Conservation (phyloP, 2,329 filamentous ascomycete genomes). For the Dactylonectria estremocensis region DNA sequence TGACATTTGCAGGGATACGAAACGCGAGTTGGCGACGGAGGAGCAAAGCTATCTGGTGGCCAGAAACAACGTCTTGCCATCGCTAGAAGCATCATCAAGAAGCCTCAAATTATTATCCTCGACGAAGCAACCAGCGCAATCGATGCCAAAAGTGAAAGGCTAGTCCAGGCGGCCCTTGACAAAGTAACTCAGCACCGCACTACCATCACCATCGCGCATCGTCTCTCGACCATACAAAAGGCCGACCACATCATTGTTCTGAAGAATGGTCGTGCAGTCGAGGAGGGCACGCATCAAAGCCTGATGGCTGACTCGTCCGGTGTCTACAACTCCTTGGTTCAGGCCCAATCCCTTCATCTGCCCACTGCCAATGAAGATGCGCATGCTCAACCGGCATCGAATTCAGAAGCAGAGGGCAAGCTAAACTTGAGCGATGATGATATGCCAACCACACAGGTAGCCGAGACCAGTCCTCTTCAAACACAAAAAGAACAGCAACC, state of each 20-base stretch:
- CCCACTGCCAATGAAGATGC: too few relatives aligned
- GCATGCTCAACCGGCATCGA: too few relatives aligned
- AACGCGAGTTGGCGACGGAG: slow-evolving; percentile 67
- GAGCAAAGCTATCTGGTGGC: slow-evolving; percentile 69
- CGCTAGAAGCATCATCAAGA: slow-evolving; percentile 67
- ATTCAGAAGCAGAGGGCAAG: too few relatives aligned
- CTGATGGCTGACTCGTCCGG: too few relatives aligned
- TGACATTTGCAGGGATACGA: slow-evolving; percentile 61
- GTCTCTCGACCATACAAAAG: slow-evolving; percentile 71
- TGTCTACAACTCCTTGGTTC: too few relatives aligned
- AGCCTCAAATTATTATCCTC: slow-evolving; percentile 73
- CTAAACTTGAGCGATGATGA: too few relatives aligned
- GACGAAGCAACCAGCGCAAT: slow-evolving; percentile 77
- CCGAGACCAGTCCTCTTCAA: too few relatives aligned
- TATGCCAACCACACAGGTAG: too few relatives aligned
- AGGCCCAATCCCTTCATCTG: too few relatives aligned
- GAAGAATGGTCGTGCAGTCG: slow-evolving; percentile 70
- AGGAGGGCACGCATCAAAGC: slow-evolving; percentile 70
- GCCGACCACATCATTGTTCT: slow-evolving; percentile 79
- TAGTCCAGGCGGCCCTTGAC: slow-evolving; percentile 63
- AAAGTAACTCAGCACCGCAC: slow-evolving; percentile 62
- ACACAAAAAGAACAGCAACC: too few relatives aligned
- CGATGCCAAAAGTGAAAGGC: slow-evolving; percentile 55
- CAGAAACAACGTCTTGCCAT: slow-evolving; percentile 71
- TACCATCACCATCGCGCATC: slow-evolving; percentile 76